Evolutionary conservation across 2,329 filamentous ascomycete genomes (phyloP), one percentile per base, ranked within the genome.

Genomic region (Ophiosphaerella herpotricha): DNA sequence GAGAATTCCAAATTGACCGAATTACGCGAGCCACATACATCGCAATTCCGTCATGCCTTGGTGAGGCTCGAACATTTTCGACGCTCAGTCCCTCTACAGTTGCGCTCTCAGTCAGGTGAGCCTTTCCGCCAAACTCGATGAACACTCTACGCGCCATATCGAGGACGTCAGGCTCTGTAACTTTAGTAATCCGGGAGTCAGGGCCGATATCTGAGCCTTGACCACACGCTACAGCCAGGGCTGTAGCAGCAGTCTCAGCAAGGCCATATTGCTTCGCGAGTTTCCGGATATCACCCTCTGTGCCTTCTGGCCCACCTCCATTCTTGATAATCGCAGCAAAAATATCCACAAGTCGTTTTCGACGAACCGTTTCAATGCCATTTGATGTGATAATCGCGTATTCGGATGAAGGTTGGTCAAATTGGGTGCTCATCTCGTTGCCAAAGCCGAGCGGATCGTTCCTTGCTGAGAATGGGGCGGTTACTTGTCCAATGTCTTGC

Each of bases 401-500:
- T 68, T 99, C 93, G 43, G 88, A 85, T 0, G 88, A 82, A 0
- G 86, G 80, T 52, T 89, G 82, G 65, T 99, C 94, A 63, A 94
- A 99, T 63, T 99, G 95, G n/a, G 96, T 88, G 1, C 94, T 91
- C 48, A 97, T 79, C 74, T 99, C 94, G 62, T 99, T 99, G 9
- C 93, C 92, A 64, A 96, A 97, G 0, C 92, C 93, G 18, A 85
- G 82, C 9, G 76, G 76, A 0, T 85, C 81, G 8, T 89, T 88
- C 13, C 85, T 82, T 1, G 72, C 72, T 6, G 68, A 61, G 61
- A 91, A 93, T 0, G 89, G 84, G 41, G 83, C 82, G 1, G 88
- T 90, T 24, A 91, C 84, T 11, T 91, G 75, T 2, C 91, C 91
- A 48, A 97, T 84, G 58, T 89, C 90, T 68, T 96, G 87, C 6